Evolutionary conservation across 768 basidiomycete genomes (phyloP), one percentile per base, ranked within the genome.

Genomic region (Leccinum incarnatum): DNA sequence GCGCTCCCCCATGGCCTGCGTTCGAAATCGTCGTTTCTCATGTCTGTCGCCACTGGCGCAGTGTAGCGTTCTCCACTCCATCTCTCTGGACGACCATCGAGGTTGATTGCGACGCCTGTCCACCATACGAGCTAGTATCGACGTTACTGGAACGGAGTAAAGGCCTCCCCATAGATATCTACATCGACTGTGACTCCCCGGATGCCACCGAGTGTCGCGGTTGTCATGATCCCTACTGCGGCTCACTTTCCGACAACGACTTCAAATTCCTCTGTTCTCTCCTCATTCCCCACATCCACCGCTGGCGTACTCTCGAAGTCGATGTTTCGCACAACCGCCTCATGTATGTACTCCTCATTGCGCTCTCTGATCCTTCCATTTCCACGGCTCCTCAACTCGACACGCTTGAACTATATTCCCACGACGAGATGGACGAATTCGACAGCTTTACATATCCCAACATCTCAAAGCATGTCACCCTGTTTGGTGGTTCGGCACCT

Each of bases 11-110:
- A n/a, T 47, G 37, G 48, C 72, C 70, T 34, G 57, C 75, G 2
- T 86, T 85, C 67, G 78, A 81, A 62, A 72, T 85, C 29, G 73
- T 84, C 62, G 83, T 80, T 14, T 86, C 85, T 17, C 86, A 86
- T 63, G 80, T 87, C 10, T 88, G 86, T 68, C 72, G 65, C 25
- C 82, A 79, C 57, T 88, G 86, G 86, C 82, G 86, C 51, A 72
- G 71, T 36, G 62, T 79, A 2, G 80, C 84, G 3, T 55, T 87
- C 29, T 78, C 78, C 30, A 81, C 81, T 0, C 82, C 84, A 1
- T 72, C 74, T 9, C 76, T 88, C 17, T 89, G 87, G 87, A 81
- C 81, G 11, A 69, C 58, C 30, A 73, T 88, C 46, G 9, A 7
- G 1, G 54, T 72, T 19, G 14, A 23, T 21, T 46, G 51, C 4